Conservation (phyloP, 768 basidiomycete genomes). For the Tricholoma bakamatsutake region DNA sequence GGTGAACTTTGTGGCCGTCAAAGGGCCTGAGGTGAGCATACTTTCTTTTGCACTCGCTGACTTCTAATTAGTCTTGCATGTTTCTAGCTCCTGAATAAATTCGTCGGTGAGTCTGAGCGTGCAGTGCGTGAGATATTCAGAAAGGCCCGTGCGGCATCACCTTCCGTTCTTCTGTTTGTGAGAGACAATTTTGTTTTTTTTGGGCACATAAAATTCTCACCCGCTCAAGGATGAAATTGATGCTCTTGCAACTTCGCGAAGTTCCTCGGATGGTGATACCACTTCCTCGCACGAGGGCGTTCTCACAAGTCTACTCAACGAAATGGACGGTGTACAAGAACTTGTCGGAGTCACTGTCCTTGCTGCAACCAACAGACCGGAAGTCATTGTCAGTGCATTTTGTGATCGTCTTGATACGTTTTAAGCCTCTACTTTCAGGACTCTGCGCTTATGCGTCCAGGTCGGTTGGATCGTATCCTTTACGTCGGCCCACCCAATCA, state of each 20-base stretch:
- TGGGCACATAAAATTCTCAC: not conserved
- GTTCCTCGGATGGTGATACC: conserved; percentile 49
- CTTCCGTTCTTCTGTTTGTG: conserved; percentile 96
- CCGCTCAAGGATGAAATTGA: conserved; percentile 87
- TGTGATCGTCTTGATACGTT: not conserved
- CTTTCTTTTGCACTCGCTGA: conserved; percentile 2
- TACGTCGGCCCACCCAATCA: conserved; percentile 92
- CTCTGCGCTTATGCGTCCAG: conserved; percentile 90
- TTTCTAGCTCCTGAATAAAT: conserved; percentile 88
- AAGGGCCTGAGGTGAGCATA: conserved; percentile 84
- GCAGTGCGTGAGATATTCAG: conserved; percentile 93
- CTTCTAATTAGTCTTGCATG: conserved; percentile 2
- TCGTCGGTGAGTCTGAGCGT: conserved; percentile 94
- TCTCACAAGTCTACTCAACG: conserved; percentile 87
- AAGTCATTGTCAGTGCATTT: conserved; percentile 63
- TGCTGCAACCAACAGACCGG: conserved; percentile 94
- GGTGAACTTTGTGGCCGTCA: conserved; percentile 94
- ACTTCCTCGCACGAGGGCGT: conserved; percentile 77
- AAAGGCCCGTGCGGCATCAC: conserved; percentile 90
- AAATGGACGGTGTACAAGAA: conserved; percentile 98
- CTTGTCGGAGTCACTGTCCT: conserved; percentile 91
- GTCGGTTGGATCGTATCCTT: conserved; percentile 87
- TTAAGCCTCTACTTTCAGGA: conserved; percentile 48
- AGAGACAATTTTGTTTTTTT: conserved; percentile 22
- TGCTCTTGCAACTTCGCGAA: conserved; percentile 79